Conservation (phyloP, 768 basidiomycete genomes). For the Glaciozyma antarctica region DNA sequence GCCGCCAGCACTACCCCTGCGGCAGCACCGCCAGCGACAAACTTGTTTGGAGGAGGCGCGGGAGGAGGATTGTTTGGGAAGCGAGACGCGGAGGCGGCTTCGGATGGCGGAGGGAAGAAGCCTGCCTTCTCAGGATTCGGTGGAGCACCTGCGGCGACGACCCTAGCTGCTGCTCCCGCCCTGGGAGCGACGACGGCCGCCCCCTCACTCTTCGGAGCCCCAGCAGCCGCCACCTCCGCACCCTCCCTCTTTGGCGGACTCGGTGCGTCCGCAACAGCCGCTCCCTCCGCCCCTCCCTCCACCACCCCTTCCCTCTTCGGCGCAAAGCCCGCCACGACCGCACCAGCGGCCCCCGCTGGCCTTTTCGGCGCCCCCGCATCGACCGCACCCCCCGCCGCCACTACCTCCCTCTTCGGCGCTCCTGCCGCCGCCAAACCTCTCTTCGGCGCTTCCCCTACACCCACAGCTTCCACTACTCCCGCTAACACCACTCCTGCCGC, state of each 20-base stretch:
- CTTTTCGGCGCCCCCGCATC: not conserved
- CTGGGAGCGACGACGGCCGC: not conserved
- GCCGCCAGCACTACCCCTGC: not conserved
- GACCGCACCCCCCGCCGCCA: not conserved
- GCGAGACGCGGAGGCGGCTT: not conserved
- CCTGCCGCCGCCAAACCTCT: constrained; percentile 1
- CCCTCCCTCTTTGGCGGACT: constrained; percentile 13
- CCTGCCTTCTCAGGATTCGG: constrained; percentile 4
- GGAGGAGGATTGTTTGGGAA: constrained; percentile 4
- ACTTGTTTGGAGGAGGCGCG: not conserved
- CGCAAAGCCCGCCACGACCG: not conserved
- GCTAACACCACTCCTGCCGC: constrained; percentile 2
- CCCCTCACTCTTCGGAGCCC: not conserved
- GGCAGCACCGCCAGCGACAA: not conserved
- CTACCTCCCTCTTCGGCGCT: constrained; percentile 7
- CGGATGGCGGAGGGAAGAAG: not conserved
- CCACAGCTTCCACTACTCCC: constrained; percentile 15
- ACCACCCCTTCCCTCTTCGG: constrained; percentile 8
- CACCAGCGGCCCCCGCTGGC: not conserved
- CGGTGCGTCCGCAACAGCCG: not conserved
- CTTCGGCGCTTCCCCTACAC: constrained; percentile 13
- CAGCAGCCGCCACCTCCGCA: constrained; percentile 2
- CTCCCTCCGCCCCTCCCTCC: not conserved
- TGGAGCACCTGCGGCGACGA: not conserved
- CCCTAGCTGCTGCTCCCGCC: constrained; percentile 1